A percentile compares a stretch with the other conserved stretches of the same genome.
Evolutionary conservation across 2,329 filamentous ascomycete genomes (phyloP).

Genomic region (Capronia americana): DNA sequence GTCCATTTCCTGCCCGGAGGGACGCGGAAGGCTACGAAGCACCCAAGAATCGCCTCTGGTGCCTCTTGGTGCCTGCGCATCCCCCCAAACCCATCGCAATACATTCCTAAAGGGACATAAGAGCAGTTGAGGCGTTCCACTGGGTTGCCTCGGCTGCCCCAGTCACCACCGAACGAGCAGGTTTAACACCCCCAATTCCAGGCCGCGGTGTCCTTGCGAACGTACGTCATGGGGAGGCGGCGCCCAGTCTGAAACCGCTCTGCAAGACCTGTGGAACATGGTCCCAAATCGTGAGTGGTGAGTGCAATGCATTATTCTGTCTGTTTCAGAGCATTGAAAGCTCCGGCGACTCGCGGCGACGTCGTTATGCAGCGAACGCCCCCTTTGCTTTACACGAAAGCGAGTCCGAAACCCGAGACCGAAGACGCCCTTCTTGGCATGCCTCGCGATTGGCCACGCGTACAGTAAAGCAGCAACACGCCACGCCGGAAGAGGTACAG

Average conservation of each 20-base stretch:
- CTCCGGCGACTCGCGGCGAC: neutral
- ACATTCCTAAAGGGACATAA: neutral
- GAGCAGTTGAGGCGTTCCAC: conserved; percentile 4
- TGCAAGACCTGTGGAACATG: neutral
- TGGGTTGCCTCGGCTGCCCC: conserved; percentile 3
- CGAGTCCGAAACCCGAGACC: neutral
- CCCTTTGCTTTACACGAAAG: neutral
- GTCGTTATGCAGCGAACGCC: no score
- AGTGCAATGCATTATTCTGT: neutral
- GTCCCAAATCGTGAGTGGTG: neutral
- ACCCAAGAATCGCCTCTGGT: conserved; percentile 4
- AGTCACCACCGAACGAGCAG: neutral
- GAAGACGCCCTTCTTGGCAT: neutral
- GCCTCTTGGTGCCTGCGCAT: neutral
- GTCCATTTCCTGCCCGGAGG: neutral
- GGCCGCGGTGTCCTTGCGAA: neutral
- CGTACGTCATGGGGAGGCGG: neutral
- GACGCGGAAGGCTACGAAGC: neutral
- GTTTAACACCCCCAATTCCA: neutral
- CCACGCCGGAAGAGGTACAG: neutral
- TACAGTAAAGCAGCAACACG: neutral
- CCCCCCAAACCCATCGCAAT: neutral
- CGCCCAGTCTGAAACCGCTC: neutral
- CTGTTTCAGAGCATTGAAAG: no score
- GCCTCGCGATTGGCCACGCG: neutral